Conservation (phyloP, 768 basidiomycete species). For the Termitomyces sp. region DNA sequence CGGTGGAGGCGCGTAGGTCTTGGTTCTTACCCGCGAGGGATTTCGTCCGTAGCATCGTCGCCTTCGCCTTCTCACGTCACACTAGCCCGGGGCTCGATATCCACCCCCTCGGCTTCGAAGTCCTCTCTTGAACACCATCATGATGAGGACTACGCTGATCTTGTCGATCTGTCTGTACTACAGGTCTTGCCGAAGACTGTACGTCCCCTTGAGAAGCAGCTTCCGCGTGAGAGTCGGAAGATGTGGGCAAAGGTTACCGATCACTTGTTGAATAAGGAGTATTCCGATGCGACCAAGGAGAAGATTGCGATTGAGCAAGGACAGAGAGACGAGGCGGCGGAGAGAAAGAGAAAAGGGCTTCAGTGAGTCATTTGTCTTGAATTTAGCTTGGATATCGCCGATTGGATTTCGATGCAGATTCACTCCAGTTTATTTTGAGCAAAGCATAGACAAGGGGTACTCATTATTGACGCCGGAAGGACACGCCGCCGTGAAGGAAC, state of each 20-base stretch:
- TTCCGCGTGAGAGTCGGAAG: slow-evolving; percentile 74
- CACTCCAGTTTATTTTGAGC: slow-evolving; percentile 70
- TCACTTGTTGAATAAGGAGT: slow-evolving; percentile 77
- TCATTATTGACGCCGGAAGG: slow-evolving; percentile 69
- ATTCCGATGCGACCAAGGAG: slow-evolving; percentile 82
- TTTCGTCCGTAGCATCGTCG: slow-evolving; percentile 39
- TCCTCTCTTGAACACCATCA: slow-evolving; percentile 34
- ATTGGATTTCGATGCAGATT: slow-evolving; percentile 38
- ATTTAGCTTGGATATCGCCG: not conserved
- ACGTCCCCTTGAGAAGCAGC: slow-evolving; percentile 75
- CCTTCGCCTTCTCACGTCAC: slow-evolving; percentile 40
- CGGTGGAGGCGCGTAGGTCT: slow-evolving; percentile 64
- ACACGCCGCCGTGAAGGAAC: slow-evolving; percentile 65
- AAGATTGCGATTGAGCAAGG: slow-evolving; percentile 91
- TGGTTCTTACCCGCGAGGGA: slow-evolving; percentile 35
- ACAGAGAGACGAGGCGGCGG: slow-evolving; percentile 85
- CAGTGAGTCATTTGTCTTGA: slow-evolving; percentile 51
- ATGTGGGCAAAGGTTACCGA: slow-evolving; percentile 85
- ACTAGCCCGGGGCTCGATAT: slow-evolving; percentile 29
- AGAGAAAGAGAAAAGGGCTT: slow-evolving; percentile 74
- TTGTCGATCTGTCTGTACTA: slow-evolving; percentile 74
- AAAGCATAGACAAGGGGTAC: slow-evolving; percentile 58
- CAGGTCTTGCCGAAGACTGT: slow-evolving; percentile 77
- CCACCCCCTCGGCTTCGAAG: slow-evolving; percentile 36
- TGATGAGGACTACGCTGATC: slow-evolving; percentile 51